Evolutionary conservation across 1,284 basidiomycete genomes (phyloP), one percentile per base, ranked within the genome.

Genomic region (Pyrrhoderma lamaoense): DNA sequence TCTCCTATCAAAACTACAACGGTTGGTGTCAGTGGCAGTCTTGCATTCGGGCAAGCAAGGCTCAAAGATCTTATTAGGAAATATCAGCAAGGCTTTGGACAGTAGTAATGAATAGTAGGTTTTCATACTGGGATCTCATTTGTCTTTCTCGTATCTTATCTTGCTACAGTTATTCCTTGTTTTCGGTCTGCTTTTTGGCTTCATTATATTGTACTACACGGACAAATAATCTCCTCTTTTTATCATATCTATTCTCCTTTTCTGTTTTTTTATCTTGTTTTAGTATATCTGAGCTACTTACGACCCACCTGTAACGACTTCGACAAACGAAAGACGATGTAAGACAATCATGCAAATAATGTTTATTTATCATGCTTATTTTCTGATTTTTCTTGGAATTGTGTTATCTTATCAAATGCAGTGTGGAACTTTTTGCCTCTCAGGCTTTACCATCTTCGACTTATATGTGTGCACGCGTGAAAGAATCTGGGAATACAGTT

Each of bases 1-100:
- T 5, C 27, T 31, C 27, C 27, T 11, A 11, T 31, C 27, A 31
- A 31, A 11, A 31, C 27, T 5, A 5, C 27, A 5, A 11, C 27
- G 11, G 27, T 31, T 31, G 38, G 35, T 9, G 11, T 38, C 22
- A 8, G 31, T 11, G 9, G 62, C 8, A 79, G 84, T 34, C 64
- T 83, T 51, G 81, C 76, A 4, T 86, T 88, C 66, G 87, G 86
- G 13, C 81, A 87, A 63, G 83, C 84, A 14, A 70, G 81, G 53
- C 65, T 89, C 57, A 70, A 82, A 53, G 86, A 89, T 65, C 67
- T 89, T 56, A 89, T 89, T 63, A 83, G 79, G 72, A 85, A 84
- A 61, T 89, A 89, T 64, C 86, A 89, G 43, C 54, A 59, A 43
- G 55, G 54, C 7, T 47, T 47, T 37, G 50, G 49, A 48, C 49